phyloP scores from a whole-genome alignment of 2,329 filamentous ascomycete genomes.

The Monosporascus ibericus region DNA sequence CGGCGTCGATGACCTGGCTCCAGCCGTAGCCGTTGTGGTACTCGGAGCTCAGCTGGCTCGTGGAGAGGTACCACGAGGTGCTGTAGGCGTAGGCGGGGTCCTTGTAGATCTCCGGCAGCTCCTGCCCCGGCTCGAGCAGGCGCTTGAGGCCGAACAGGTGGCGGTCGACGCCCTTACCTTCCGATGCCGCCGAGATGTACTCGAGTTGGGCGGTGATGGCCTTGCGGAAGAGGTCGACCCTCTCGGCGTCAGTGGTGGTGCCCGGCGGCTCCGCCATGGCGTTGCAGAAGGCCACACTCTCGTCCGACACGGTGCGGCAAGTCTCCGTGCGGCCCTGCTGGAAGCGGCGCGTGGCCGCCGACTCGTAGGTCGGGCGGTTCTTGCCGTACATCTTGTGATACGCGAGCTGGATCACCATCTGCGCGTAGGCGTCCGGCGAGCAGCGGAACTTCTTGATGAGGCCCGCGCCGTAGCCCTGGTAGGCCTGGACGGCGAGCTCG shows the following conservation, averaged over 20 bases:
- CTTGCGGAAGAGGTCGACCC: constrained; percentile 70
- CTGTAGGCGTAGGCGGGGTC: constrained; percentile 85
- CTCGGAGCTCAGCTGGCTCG: constrained; percentile 86
- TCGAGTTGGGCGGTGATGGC: constrained; percentile 78
- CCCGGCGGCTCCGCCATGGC: constrained; percentile 69
- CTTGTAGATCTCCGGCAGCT: constrained; percentile 74
- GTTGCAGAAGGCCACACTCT: constrained; percentile 83
- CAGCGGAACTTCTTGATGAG: constrained; percentile 99
- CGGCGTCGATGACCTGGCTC: constrained; percentile 94
- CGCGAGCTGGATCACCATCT: constrained; percentile 97
- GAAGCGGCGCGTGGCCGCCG: constrained; percentile 89
- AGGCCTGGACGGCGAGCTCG: constrained; percentile 88
- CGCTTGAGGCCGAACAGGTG: constrained; percentile 98
- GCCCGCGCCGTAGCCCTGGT: constrained; percentile 96
- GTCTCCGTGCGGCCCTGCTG: constrained; percentile 95
- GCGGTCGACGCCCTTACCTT: constrained; percentile 90
- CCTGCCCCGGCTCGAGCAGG: constrained; percentile 72
- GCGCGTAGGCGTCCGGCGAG: constrained; percentile 94
- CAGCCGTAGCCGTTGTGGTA: constrained; percentile 99
- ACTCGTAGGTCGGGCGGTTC: constrained; percentile 96
- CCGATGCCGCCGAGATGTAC: constrained; percentile 83
- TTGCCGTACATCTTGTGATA: constrained; percentile 99
- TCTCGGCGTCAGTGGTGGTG: constrained; percentile 56
- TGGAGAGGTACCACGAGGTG: constrained; percentile 81
- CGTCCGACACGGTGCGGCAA: constrained; percentile 85